Evolutionary conservation across 345 rosid genomes (phyloP), one percentile per base, ranked within the genome.

Genomic region (Hypericum perforatum): DNA sequence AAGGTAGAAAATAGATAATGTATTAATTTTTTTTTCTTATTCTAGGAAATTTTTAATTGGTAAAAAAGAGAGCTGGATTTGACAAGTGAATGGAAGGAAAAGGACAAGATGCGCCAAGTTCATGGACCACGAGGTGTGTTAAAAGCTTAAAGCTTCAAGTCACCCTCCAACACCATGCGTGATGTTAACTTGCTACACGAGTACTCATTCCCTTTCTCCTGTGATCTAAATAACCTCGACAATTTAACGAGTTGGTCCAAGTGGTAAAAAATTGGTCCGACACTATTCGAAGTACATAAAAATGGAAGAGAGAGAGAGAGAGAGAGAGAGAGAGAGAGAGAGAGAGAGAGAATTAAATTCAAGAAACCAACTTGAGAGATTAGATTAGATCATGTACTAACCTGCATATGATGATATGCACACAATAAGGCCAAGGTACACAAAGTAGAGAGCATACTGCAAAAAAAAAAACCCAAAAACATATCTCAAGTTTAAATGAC

Each of bases 361-460:
- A 22, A 22, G 32, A 22, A 22, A 4, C 32, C 32, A 22, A 22
- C 32, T 22, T 22, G 32, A 4, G 32, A 22, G 32, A 22, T 22
- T 22, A n/a, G n/a, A n/a, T 45, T 43, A 3, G 2, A 11, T 45
- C 15, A 7, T 45, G 5, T 10, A 1, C 15, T 45, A 64, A 92
- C 98, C 98, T 73, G 97, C 97, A 52, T 92, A 85, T 8, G 98
- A 92, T 53, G 98, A 85, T 63, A 92, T 52, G 91, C 98, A 92
- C 47, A 92, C 97, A 5, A 92, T 82, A 60, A 88, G 79, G 40
- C 97, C 98, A 60, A 92, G 95, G 62, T 92, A 92, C 72, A 92
- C 85, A 57, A 92, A 92, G 66, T 88, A 88, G 53, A 92, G 94
- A 22, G 97, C 86, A 66, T 85, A 92, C 98, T 92, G 89, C 82